These are phyloP conservation scores for Ophiostoma sp. DNA, from an alignment of 2,329 filamentous ascomycete genomes.

Conservation along the genomic window DNA sequence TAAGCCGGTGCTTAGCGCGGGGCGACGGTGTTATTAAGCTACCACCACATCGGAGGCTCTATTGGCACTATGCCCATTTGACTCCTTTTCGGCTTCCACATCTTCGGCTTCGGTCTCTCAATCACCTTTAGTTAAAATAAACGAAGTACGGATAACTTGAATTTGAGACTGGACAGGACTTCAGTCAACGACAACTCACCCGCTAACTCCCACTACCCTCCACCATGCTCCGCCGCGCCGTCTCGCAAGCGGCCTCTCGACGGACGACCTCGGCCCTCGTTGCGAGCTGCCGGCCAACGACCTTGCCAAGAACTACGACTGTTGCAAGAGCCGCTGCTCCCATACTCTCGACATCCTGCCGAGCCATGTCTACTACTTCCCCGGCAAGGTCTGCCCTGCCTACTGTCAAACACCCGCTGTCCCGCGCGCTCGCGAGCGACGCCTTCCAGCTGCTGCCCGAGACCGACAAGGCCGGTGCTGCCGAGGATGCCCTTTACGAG, in stretches of 20 bases:
- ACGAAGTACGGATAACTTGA: no score
- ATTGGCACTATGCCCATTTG: neutral
- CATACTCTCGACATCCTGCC: neutral
- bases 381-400: conserved; percentile 36
- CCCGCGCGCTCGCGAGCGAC: conserved; percentile 59
- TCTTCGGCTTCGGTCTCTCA: no score
- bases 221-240: conserved; percentile 24
- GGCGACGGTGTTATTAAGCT: neutral
- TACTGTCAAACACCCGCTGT: conserved; percentile 56
- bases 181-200: neutral
- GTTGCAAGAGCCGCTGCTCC: neutral
- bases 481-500: conserved; percentile 81
- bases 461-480: conserved; percentile 65
- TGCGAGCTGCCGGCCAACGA: neutral
- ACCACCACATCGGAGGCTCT: neutral
- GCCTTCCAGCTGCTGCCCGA: conserved; percentile 82
- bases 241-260: conserved; percentile 18
- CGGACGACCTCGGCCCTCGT: conserved; percentile 20
- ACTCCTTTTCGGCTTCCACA: neutral
- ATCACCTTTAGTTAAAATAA: no score
- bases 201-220: neutral
- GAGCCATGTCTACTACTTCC: conserved; percentile 39
- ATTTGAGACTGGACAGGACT: no score
- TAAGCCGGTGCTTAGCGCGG: neutral
- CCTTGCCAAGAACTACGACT: neutral